Base-by-base conservation (phyloP, 2,329 filamentous ascomycete species). In the Anthostomella pinea region DNA sequence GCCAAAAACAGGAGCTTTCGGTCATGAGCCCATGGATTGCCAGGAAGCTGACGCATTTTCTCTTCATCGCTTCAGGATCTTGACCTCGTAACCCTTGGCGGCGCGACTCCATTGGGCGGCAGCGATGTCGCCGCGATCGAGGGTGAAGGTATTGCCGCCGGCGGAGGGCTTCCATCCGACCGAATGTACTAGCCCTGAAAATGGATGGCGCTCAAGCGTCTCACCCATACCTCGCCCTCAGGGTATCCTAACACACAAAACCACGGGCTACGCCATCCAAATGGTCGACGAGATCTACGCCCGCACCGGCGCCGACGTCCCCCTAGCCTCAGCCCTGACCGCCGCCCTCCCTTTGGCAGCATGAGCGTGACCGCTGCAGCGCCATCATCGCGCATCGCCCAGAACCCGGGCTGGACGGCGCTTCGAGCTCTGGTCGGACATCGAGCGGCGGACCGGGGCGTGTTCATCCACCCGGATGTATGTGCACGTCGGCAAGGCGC, bases 31-130 rank as follows among this genome's bases (percentile, higher is more conserved):
- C n/a, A n/a, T n/a, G n/a, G n/a, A n/a, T n/a, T n/a, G n/a, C n/a
- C n/a, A n/a, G n/a, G n/a, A n/a, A n/a, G n/a, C n/a, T n/a, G n/a
- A n/a, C n/a, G n/a, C n/a, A n/a, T n/a, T n/a, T n/a, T n/a, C n/a
- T n/a, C n/a, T n/a, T n/a, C n/a, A 87, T 45, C 90, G 80, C 54
- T 87, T 85, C 48, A 91, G 70, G 39, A 97, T 85, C 70, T 94
- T 95, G 58, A 97, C 73, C 63, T 98, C 93, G 65, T 86, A 94
- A 32, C 91, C 93, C 59, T 87, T 88, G 35, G 90, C 80, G 17
- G 91, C 93, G 55, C 87, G 79, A 65, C 89, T 95, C 91, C 93
- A 98, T 66, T 96, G 89, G 41, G 89, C 89, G 49, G 77, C 81
- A 43, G 79, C 78, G 54, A 97, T 87, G 60, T 94, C 87, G 64